Evolutionary conservation across 768 basidiomycete species (phyloP).

Genomic region (Hortiboletus flavorubellus): DNA sequence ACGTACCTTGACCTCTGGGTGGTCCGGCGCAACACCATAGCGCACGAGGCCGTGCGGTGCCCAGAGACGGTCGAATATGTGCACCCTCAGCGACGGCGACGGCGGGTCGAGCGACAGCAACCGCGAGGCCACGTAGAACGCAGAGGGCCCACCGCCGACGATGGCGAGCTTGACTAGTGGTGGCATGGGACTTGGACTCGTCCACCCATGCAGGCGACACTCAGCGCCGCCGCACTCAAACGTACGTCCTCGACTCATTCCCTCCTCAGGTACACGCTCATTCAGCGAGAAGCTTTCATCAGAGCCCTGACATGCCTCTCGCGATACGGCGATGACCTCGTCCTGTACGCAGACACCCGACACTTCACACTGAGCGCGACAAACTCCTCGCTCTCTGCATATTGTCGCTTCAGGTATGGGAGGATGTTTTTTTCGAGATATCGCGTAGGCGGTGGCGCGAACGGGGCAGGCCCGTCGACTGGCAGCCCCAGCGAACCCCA

Average conservation of each 20-base stretch:
- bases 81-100: slow-evolving; percentile 52
- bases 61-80: slow-evolving; percentile 91
- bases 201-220: slow-evolving; percentile 59
- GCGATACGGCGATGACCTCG: slow-evolving; percentile 79
- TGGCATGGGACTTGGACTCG: slow-evolving; percentile 9
- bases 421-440: slow-evolving; percentile 71
- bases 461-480: slow-evolving; percentile 12
- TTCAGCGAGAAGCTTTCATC: slow-evolving; percentile 55
- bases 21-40: slow-evolving; percentile 97
- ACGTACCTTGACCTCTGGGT: slow-evolving; percentile 90
- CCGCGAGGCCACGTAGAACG: slow-evolving; percentile 89
- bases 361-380: slow-evolving; percentile 65
- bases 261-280: slow-evolving; percentile 20
- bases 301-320: slow-evolving; percentile 74
- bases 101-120: slow-evolving; percentile 54
- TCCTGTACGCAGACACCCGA: slow-evolving; percentile 61
- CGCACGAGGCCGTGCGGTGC: slow-evolving; percentile 93
- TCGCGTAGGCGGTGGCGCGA: slow-evolving; percentile 34
- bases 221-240: slow-evolving; percentile 56
- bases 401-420: slow-evolving; percentile 71
- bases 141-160: slow-evolving; percentile 94
- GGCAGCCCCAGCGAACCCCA: slow-evolving; percentile 31
- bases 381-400: slow-evolving; percentile 80
- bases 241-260: slow-evolving; percentile 29
- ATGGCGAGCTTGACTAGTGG: slow-evolving; percentile 71